Evolutionary conservation across 108 stramenopile genomes (phyloP).

Genomic region (Fragilaria radians): DNA sequence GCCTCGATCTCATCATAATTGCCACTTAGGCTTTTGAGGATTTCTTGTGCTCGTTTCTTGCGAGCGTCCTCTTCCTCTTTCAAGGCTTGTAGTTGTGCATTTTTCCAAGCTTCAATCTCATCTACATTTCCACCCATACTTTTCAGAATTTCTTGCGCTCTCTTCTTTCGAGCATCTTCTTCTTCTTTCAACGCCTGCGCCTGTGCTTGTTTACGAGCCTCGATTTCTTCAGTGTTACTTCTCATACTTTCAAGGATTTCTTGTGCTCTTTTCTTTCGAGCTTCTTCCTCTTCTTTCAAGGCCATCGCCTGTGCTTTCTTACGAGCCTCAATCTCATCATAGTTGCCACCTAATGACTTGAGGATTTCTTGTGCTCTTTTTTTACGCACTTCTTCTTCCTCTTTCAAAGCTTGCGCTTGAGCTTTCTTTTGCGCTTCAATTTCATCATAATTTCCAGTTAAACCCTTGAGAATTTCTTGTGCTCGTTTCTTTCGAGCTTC

Average conservation of each 20-base stretch:
- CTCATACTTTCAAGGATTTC: not conserved
- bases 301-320: not conserved
- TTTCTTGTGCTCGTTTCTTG: not conserved
- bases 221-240: not conserved
- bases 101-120: not conserved
- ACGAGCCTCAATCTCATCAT: not conserved
- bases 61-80: not conserved
- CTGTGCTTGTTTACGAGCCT: not conserved
- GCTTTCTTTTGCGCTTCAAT: not conserved
- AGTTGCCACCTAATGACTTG: not conserved
- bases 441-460: not conserved
- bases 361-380: not conserved
- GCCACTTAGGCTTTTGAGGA: not conserved
- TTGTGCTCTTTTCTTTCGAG: not conserved
- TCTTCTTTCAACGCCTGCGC: not conserved
- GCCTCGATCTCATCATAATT: not conserved
- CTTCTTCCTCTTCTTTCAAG: not conserved
- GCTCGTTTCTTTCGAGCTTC: not conserved
- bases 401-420: not conserved
- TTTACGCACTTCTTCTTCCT: not conserved
- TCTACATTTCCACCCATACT: not conserved
- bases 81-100: not conserved
- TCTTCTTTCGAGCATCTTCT: not conserved
- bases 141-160: not conserved
- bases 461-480: not conserved